Conservation (phyloP, 208 protist genomes). For the Wallacemonas sp. region DNA sequence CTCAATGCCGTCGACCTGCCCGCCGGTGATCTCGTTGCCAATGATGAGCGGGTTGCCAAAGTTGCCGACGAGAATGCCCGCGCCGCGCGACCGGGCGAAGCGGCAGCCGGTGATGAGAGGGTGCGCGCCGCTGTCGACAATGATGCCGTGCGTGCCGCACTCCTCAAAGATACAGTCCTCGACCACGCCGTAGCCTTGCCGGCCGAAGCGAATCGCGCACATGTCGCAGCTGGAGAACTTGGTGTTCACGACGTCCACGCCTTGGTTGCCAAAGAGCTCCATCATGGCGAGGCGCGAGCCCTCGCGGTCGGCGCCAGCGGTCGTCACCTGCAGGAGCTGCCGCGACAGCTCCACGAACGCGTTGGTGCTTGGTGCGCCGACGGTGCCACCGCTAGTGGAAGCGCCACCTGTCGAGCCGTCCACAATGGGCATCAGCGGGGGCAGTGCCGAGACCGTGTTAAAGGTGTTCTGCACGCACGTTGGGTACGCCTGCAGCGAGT, state of each 20-base stretch:
- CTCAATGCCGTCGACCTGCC: slow-evolving; percentile 58
- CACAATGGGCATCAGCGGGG: slow-evolving; percentile 1
- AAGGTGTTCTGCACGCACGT: slow-evolving; percentile 48
- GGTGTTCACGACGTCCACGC: slow-evolving; percentile 74
- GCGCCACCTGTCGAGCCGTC: neutral
- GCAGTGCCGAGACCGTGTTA: slow-evolving; percentile 19
- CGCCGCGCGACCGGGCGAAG: slow-evolving; percentile 61
- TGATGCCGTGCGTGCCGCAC: slow-evolving; percentile 69
- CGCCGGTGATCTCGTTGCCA: slow-evolving; percentile 77
- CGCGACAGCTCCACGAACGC: slow-evolving; percentile 39
- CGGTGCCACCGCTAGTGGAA: neutral
- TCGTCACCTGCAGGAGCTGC: slow-evolving; percentile 28
- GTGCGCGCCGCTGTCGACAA: slow-evolving; percentile 71
- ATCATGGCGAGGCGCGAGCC: slow-evolving; percentile 37
- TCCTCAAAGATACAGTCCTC: slow-evolving; percentile 82
- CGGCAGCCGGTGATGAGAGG: slow-evolving; percentile 83
- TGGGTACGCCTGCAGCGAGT: slow-evolving; percentile 42
- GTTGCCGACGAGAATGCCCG: slow-evolving; percentile 67
- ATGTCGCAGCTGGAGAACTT: slow-evolving; percentile 74
- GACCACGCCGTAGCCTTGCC: slow-evolving; percentile 72
- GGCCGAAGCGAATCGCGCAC: slow-evolving; percentile 79
- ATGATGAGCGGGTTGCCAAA: slow-evolving; percentile 86
- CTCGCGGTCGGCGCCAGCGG: slow-evolving; percentile 13
- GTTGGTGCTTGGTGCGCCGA: slow-evolving; percentile 20
- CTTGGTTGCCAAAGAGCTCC: slow-evolving; percentile 59